Conservation (phyloP, 169 alveolate genomes). For the Besnoitia besnoiti region DNA sequence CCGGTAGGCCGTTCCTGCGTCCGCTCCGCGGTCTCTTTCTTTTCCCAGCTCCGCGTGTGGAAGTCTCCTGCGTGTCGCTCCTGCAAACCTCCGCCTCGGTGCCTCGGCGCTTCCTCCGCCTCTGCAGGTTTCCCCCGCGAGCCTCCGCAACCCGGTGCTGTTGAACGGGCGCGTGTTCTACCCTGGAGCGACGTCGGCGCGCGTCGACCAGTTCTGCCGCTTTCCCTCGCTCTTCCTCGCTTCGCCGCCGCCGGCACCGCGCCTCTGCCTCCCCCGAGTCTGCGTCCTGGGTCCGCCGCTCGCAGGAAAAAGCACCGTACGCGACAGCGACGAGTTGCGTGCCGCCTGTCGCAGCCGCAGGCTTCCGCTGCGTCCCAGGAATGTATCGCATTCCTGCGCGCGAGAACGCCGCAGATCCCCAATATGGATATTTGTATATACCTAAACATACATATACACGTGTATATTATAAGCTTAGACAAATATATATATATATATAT, state of each 20-base stretch:
- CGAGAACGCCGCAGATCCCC: too few relatives aligned
- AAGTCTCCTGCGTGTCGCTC: not conserved
- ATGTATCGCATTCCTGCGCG: too few relatives aligned
- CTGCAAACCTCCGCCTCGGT: too few relatives aligned
- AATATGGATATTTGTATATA: too few relatives aligned
- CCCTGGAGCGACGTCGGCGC: not conserved
- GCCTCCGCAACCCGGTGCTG: slow-evolving; percentile 2
- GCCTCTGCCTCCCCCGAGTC: not conserved
- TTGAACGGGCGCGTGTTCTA: slow-evolving; percentile 17
- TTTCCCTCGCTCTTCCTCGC: slow-evolving; percentile 11
- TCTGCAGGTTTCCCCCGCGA: not conserved
- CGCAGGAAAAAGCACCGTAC: too few relatives aligned
- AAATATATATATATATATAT: too few relatives aligned
- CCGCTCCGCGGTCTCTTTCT: not conserved
- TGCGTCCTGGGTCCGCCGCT: slow-evolving; percentile 12
- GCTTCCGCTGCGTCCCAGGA: too few relatives aligned
- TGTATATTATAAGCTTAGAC: too few relatives aligned
- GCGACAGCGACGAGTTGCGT: too few relatives aligned
- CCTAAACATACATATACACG: too few relatives aligned
- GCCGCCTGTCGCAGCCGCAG: too few relatives aligned
- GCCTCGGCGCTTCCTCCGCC: too few relatives aligned
- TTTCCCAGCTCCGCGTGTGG: not conserved
- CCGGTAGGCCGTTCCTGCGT: not conserved
- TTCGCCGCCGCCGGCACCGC: not conserved
- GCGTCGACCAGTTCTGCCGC: not conserved